phyloP scores from a whole-genome alignment of 495 filamentous ascomycete genomes.

The Tricharina praecox region DNA sequence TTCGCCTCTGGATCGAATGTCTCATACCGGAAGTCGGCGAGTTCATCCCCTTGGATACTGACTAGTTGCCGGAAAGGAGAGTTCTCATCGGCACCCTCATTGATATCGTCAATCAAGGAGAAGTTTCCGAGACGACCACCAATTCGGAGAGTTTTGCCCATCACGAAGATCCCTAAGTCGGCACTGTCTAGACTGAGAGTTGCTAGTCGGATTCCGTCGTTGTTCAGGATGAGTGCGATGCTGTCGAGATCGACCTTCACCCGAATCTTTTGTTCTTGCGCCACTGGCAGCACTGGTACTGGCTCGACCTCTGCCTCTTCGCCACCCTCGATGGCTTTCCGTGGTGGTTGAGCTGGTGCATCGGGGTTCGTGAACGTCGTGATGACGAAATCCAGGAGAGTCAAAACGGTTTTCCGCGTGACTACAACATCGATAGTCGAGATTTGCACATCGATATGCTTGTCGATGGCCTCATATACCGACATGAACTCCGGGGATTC shows the following conservation, averaged over 20 bases:
- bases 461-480: slow-evolving; percentile 80
- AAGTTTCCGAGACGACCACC: slow-evolving; percentile 74
- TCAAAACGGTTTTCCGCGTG: slow-evolving; percentile 80
- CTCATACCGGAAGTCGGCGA: slow-evolving; percentile 96
- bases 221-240: slow-evolving; percentile 90
- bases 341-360: slow-evolving; percentile 27
- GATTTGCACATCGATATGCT: slow-evolving; percentile 76
- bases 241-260: slow-evolving; percentile 88
- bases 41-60: slow-evolving; percentile 84
- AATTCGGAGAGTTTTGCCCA: slow-evolving; percentile 68
- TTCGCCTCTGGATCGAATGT: slow-evolving; percentile 63
- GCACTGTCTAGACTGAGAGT: slow-evolving; percentile 83
- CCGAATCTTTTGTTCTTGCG: slow-evolving; percentile 39
- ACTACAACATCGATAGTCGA: slow-evolving; percentile 93
- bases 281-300: slow-evolving; percentile 19
- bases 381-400: slow-evolving; percentile 90
- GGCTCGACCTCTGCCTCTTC: slow-evolving; percentile 28
- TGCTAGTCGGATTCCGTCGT: slow-evolving; percentile 86
- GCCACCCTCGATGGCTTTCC: slow-evolving; percentile 11
- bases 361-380: slow-evolving; percentile 74
- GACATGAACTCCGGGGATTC: slow-evolving; percentile 86
- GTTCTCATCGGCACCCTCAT: slow-evolving; percentile 63
- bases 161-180: slow-evolving; percentile 75
- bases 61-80: slow-evolving; percentile 75
- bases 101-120: slow-evolving; percentile 81